Conservation (phyloP, 495 filamentous ascomycete species). For the Annulohypoxylon nitens region DNA sequence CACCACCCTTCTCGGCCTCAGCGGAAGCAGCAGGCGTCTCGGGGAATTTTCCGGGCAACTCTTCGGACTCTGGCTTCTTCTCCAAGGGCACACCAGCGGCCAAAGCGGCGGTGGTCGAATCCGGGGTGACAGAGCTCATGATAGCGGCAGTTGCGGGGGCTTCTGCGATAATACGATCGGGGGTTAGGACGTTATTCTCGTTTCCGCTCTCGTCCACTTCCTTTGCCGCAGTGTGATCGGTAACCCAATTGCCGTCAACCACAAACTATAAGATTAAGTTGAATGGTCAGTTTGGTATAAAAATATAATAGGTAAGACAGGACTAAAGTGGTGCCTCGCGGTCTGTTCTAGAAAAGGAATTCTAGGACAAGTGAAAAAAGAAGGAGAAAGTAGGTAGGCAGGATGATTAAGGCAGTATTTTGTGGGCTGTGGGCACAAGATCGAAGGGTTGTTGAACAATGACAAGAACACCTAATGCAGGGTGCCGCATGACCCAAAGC, state of each 20-base stretch:
- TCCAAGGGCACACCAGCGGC: slow-evolving; percentile 51
- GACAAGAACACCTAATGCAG: slow-evolving; percentile 39
- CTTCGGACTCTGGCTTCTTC: slow-evolving; percentile 49
- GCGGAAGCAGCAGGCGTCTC: slow-evolving; percentile 75
- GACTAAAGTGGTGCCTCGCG: slow-evolving; percentile 13
- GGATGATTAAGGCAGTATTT: slow-evolving; percentile 9
- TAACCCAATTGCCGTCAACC: slow-evolving; percentile 88
- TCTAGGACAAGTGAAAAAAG: slow-evolving; percentile 13
- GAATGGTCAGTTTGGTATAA: slow-evolving; percentile 31
- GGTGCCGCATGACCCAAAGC: slow-evolving; percentile 40
- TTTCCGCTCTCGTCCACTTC: slow-evolving; percentile 83
- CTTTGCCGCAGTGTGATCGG: slow-evolving; percentile 79
- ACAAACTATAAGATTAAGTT: slow-evolving; percentile 74
- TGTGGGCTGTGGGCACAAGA: slow-evolving; percentile 11
- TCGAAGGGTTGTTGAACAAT: slow-evolving; percentile 31
- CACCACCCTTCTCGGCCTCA: slow-evolving; percentile 57
- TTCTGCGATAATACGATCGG: slow-evolving; percentile 73
- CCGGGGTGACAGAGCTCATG: slow-evolving; percentile 61
- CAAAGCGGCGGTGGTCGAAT: slow-evolving; percentile 55
- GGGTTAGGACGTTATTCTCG: slow-evolving; percentile 88
- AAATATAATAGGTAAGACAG: slow-evolving; percentile 14
- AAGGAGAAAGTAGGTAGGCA: neutral
- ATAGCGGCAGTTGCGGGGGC: slow-evolving; percentile 60
- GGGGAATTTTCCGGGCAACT: slow-evolving; percentile 82
- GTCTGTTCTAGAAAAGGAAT: slow-evolving; percentile 19